Base-by-base conservation (phyloP, 495 filamentous ascomycete species). In the Penicillium desertorum region DNA sequence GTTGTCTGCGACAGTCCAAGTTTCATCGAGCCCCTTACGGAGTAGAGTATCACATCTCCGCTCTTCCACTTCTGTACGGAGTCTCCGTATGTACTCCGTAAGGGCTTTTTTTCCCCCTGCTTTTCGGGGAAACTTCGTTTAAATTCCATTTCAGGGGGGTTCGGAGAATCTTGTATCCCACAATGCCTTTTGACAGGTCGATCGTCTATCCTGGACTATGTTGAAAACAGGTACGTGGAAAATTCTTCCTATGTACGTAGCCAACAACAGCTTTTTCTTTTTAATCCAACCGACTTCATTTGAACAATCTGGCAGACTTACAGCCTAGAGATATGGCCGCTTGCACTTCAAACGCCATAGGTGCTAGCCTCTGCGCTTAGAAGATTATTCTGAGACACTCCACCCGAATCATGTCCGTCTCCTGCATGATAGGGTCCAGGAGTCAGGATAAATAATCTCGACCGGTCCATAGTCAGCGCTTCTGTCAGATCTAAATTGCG, bases 1-100 rank as follows among this genome's bases (percentile, higher is more conserved):
- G 68, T 60, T 67, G 54, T 62, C 60, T 72, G 67, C 45, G 71
- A 76, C 73, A 60, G 22, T 49, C 56, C 29, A 45, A 45, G 73
- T 76, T 76, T 74, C 73, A 74, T 57, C 50, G 50, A 53, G 27
- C 22, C 51, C 51, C 36, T 39, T 39, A n/a, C n/a, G n/a, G n/a
- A n/a, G n/a, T n/a, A 52, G 27, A 6, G 4, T 57, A 12, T 29
- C 27, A 25, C 23, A 32, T 29, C 58, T 60, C 63, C 59, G 51
- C 52, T 49, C 45, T 64, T 60, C 59, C 62, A 29, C 9, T 10
- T 29, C 10, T 34, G 9, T 3, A 34, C 8, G 30, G 23, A 25
- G 23, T 23, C 22, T 27, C 25, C 25, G 25, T 29, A 29, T 8
- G 27, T 29, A 29, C 27, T 10, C 10, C 10, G 30, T 4, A 65